Conservation (phyloP, 148 eudicot species). For the Rhododendron griersonianum region DNA sequence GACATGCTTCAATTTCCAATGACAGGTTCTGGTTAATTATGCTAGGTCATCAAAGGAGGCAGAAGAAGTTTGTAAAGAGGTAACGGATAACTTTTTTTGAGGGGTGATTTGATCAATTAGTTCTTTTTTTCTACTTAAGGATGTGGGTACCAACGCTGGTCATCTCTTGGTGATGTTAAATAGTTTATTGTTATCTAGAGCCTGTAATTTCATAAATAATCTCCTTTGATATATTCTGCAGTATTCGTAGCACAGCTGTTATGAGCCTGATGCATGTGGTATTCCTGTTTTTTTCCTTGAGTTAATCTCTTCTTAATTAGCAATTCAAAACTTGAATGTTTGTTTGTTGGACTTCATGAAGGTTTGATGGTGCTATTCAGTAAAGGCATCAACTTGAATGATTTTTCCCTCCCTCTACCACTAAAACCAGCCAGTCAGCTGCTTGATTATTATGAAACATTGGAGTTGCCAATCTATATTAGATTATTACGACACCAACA, state of each 20-base stretch:
- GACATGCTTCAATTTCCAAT: not conserved
- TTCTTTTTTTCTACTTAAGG: not conserved
- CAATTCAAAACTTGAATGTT: not conserved
- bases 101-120: not conserved
- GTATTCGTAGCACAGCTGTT: not conserved
- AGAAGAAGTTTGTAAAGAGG: conserved; percentile 63
- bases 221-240: not conserved
- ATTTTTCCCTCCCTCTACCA: not conserved
- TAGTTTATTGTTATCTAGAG: not conserved
- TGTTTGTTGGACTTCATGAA: not conserved
- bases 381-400: too few relatives aligned
- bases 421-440: not conserved
- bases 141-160: too few relatives aligned
- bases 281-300: not conserved
- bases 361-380: not conserved
- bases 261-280: not conserved
- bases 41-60: conserved; percentile 61
- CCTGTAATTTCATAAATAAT: not conserved
- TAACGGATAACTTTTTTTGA: conserved; percentile 3
- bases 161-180: not conserved
- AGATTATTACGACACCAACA: not conserved
- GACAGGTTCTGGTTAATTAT: conserved; percentile 83
- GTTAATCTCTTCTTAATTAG: not conserved
- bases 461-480: not conserved
- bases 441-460: not conserved